phyloP scores from a whole-genome alignment of 2,329 filamentous ascomycete species.

The Colletotrichum sp. region DNA sequence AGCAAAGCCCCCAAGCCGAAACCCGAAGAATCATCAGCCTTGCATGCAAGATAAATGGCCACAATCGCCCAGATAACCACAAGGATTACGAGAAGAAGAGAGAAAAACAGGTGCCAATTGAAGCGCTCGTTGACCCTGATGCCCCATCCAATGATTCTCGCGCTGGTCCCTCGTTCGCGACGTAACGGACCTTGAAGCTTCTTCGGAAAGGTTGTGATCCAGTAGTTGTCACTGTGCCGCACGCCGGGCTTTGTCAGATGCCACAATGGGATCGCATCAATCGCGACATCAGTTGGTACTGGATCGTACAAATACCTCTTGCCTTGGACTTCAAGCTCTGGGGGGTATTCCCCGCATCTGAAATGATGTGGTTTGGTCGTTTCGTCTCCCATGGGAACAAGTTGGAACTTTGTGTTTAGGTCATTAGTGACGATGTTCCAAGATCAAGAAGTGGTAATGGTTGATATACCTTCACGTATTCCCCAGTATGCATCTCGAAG shows the following conservation, averaged over 20 bases:
- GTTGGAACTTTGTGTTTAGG: background rate
- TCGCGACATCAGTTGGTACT: background rate
- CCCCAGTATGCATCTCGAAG: background rate
- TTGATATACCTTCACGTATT: background rate
- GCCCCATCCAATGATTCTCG: background rate
- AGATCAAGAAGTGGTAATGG: rapidly evolving
- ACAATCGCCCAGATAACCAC: background rate
- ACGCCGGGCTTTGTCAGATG: background rate
- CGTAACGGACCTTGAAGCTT: background rate
- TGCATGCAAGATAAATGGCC: background rate
- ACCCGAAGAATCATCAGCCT: background rate
- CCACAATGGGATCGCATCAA: background rate
- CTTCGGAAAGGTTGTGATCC: background rate
- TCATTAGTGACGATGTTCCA: background rate
- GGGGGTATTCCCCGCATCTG: background rate
- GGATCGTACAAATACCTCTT: background rate
- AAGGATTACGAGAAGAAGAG: background rate
- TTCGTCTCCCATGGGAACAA: background rate
- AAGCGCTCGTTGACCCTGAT: background rate
- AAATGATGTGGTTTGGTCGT: background rate
- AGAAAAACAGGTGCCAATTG: background rate
- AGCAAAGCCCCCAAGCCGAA: background rate
- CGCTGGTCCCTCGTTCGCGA: background rate
- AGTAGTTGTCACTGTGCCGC: background rate
- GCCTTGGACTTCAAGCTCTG: background rate